Evolutionary conservation across 768 basidiomycete species (phyloP).

Genomic region (Phaeotremella fagi): DNA sequence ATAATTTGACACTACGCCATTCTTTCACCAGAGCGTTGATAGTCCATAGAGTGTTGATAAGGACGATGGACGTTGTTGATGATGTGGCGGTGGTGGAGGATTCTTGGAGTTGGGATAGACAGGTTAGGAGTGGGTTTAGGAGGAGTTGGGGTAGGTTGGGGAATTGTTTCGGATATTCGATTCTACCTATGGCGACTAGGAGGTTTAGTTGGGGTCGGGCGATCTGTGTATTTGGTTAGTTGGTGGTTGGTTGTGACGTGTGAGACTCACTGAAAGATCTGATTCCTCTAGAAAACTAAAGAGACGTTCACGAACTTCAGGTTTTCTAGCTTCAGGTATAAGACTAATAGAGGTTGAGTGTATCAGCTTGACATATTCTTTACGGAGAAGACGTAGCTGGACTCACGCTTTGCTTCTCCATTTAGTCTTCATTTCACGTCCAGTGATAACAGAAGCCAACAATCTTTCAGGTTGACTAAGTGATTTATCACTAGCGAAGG

Average conservation of each 20-base stretch:
- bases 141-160: slow-evolving; percentile 41
- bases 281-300: slow-evolving; percentile 45
- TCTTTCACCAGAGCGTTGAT: slow-evolving; percentile 48
- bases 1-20: slow-evolving; percentile 43
- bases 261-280: slow-evolving; percentile 25
- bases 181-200: slow-evolving; percentile 39
- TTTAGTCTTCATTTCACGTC: slow-evolving; percentile 45
- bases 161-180: slow-evolving; percentile 41
- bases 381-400: neutral
- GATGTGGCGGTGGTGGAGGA: slow-evolving; percentile 9
- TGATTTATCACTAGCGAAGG: slow-evolving; percentile 26
- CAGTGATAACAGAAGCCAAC: slow-evolving; percentile 40
- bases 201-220: slow-evolving; percentile 43
- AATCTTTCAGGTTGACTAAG: slow-evolving; percentile 34
- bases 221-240: slow-evolving; percentile 22
- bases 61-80: slow-evolving; percentile 27
- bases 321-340: slow-evolving; percentile 42
- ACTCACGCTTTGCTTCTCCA: slow-evolving; percentile 47
- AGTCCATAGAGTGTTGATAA: slow-evolving; percentile 45
- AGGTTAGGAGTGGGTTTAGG: slow-evolving; percentile 37
- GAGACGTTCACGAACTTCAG: slow-evolving; percentile 35
- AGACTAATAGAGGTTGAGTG: slow-evolving; percentile 10
- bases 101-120: slow-evolving; percentile 22
- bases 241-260: neutral
- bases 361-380: neutral